Conservation (phyloP, 1,139 yeast genomes). For the Candida tropicalis region DNA sequence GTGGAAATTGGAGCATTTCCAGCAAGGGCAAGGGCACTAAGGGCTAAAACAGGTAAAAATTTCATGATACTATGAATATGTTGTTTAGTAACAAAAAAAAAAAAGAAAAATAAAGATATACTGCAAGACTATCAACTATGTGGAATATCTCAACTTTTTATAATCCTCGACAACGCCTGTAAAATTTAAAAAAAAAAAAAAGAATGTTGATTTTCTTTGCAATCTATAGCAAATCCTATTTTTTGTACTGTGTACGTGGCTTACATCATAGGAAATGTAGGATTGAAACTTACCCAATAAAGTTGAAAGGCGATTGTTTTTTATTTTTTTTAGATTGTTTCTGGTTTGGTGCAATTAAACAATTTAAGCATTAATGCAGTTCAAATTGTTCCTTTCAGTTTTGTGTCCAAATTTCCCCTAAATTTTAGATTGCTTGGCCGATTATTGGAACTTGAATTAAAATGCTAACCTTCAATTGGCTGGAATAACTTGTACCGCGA, state of each 20-base stretch:
- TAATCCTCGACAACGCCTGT: background rate
- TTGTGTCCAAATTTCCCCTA: background rate
- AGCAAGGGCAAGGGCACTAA: slow-evolving; percentile 18
- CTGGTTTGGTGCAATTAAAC: no score
- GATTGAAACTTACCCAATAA: background rate
- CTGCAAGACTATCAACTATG: no score
- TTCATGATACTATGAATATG: background rate
- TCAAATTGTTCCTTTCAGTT: background rate
- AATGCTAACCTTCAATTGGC: background rate
- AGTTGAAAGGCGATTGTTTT: no score
- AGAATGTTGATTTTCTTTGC: no score
- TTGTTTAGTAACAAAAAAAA: background rate
- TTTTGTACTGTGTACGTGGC: background rate
- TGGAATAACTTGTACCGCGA: background rate
- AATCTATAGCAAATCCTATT: no score
- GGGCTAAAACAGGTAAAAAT: slow-evolving; percentile 17
- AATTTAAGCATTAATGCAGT: background rate
- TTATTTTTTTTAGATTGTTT: background rate
- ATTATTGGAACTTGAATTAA: background rate
- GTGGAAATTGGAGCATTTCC: slow-evolving; percentile 22
- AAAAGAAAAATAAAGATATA: background rate
- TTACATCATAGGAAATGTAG: background rate
- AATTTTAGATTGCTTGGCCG: background rate
- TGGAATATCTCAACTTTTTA: no score
- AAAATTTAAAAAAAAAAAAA: background rate